Base-by-base conservation (phyloP, 768 basidiomycete species). In the Cubamyces sp. region DNA sequence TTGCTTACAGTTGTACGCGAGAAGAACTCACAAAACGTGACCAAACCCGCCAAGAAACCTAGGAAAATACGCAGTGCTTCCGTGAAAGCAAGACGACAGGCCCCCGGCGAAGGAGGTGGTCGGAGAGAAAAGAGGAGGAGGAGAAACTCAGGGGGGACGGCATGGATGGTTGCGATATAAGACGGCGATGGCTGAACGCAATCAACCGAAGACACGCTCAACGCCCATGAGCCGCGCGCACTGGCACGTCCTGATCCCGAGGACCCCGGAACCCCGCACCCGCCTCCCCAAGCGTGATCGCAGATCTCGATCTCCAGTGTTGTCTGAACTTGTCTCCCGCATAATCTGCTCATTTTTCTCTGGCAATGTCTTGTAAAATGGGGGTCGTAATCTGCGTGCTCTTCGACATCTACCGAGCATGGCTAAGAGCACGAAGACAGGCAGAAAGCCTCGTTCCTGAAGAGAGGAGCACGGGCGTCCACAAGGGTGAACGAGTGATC, bases 91-190 rank as follows among this genome's bases (percentile, higher is more conserved):
- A 45, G 43, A 42, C 19, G 25, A 49, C 6, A 16, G 52, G 41
- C 54, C 61, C 43, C 46, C 52, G 21, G 48, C 14, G 28, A 19
- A 49, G 54, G 61, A 51, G 41, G 26, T 11, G 54, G 48, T 37
- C 42, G 47, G 19, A 48, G 61, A 51, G 49, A 9, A 34, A 34
- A 45, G 48, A 37, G 49, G 46, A 43, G 61, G 61, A 56, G 61
- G 23, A 51, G 41, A 34, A 39, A 23, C 60, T 55, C 54, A 39
- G 48, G 54, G 23, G 48, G 54, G 11, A 41, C 39, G 53, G 53
- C 52, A 61, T 43, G 47, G 37, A 28, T 11, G 28, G 57, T 40
- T 21, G 57, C 46, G 47, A 56, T 62, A 62, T 62, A 61, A 61
- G 54, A 50, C 45, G 54, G 46, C 34, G 49, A 51, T 25, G 34